Percentiles rank a stretch among this genome's conserved stretches.
phyloP scores from a whole-genome alignment of 768 basidiomycete genomes.

The Kwoniella mangroviensis region DNA sequence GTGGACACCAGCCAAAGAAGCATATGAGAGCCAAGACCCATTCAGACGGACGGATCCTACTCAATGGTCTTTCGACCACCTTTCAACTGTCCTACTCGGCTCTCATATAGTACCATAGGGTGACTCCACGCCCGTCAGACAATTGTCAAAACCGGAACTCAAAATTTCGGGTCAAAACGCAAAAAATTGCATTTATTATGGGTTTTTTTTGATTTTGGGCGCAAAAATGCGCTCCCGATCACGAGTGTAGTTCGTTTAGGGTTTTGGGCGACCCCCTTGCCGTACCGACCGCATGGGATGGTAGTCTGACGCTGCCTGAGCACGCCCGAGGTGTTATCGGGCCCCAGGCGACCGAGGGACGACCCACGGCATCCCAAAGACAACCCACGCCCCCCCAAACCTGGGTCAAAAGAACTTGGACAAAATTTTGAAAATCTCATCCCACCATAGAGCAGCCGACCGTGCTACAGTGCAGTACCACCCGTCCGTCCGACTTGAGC shows the following conservation, averaged over 20 bases:
- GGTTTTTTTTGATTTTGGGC: constrained; percentile 19
- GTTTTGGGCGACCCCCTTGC: neutral
- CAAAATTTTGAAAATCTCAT: constrained; percentile 25
- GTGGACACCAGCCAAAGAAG: neutral
- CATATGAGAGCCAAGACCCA: constrained; percentile 18
- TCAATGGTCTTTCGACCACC: neutral
- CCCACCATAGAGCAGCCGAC: constrained; percentile 3
- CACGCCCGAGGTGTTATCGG: neutral
- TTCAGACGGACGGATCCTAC: neutral
- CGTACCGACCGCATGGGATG: neutral
- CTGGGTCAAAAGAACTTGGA: constrained; percentile 66
- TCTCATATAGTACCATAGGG: constrained; percentile 18
- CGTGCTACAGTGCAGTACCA: constrained; percentile 2
- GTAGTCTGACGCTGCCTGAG: neutral
- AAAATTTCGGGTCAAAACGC: constrained; percentile 21
- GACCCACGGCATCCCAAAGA: neutral
- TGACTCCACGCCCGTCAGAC: neutral
- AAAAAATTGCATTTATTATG: constrained; percentile 19
- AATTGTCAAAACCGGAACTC: neutral
- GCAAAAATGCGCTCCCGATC: neutral
- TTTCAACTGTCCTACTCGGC: neutral
- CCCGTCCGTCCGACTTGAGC: constrained; percentile 1
- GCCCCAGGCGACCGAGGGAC: neutral
- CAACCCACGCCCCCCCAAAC: neutral
- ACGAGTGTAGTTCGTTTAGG: constrained; percentile 13